Conservation (phyloP, 495 filamentous ascomycete genomes). For the Hypoxylon crocopeplum region DNA sequence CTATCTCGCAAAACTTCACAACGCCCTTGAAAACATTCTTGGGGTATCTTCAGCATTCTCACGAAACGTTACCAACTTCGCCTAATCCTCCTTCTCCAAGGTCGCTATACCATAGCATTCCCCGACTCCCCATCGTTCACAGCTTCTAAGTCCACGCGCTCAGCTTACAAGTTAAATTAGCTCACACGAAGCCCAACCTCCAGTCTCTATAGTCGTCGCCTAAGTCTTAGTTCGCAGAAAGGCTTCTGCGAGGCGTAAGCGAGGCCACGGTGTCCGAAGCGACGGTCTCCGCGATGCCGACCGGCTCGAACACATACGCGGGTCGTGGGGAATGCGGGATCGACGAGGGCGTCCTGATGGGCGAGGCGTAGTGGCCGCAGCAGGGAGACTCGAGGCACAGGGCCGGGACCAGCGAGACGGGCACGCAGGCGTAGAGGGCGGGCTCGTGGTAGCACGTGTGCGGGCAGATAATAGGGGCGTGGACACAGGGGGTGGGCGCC, state of each 20-base stretch:
- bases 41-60: neutral
- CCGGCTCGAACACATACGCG: conserved; percentile 7
- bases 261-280: neutral
- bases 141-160: neutral
- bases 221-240: conserved; percentile 12
- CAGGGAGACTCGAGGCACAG: conserved; percentile 22
- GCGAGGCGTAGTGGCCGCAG: conserved; percentile 16
- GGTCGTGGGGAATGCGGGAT: neutral
- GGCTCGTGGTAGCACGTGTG: conserved; percentile 16
- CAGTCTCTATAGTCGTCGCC: no score
- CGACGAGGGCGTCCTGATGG: conserved; percentile 15
- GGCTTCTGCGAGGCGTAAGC: conserved; percentile 19
- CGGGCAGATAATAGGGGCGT: neutral
- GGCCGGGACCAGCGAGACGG: conserved; percentile 26
- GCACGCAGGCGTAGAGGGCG: conserved; percentile 23
- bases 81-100: neutral
- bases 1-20: neutral
- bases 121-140: neutral
- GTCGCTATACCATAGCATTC: neutral
- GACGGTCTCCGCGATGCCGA: conserved; percentile 11
- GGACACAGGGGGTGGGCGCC: conserved; percentile 2
- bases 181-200: no score
- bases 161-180: no score
- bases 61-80: neutral
- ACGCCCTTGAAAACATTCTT: conserved; percentile 12